These are phyloP conservation scores for Clavispora vitiphila DNA, from an alignment of 805 yeast species.

Conservation along the genomic window DNA sequence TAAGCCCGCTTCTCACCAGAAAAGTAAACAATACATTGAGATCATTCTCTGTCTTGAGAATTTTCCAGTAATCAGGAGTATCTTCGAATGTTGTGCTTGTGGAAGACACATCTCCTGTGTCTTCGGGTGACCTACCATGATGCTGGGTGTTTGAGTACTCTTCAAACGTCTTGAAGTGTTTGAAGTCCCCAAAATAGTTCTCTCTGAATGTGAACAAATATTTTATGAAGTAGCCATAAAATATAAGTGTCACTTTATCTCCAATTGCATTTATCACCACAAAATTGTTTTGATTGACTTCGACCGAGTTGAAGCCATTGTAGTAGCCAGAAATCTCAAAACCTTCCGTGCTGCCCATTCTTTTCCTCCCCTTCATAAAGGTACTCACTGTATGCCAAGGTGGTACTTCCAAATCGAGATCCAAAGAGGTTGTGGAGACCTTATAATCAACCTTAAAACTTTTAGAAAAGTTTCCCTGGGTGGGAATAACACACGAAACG, in stretches of 20 bases:
- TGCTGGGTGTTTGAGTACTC: constrained; percentile 49
- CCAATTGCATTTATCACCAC: constrained; percentile 62
- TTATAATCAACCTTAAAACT: constrained; percentile 48
- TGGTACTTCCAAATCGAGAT: constrained; percentile 69
- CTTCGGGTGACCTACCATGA: neutral
- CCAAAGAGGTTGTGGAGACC: constrained; percentile 53
- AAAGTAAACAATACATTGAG: constrained; percentile 72
- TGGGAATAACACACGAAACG: constrained; percentile 51
- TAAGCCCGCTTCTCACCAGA: constrained; percentile 62
- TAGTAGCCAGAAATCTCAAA: constrained; percentile 63
- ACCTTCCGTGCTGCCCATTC: constrained; percentile 63
- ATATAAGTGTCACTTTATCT: constrained; percentile 59
- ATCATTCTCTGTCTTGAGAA: constrained; percentile 59
- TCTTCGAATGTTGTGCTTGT: neutral
- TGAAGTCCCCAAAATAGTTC: constrained; percentile 84
- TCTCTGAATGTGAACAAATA: constrained; percentile 73
- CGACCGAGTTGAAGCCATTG: constrained; percentile 53
- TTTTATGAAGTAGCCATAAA: constrained; percentile 75
- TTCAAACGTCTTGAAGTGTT: constrained; percentile 80
- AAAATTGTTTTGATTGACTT: constrained; percentile 65
- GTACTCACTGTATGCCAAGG: constrained; percentile 86
- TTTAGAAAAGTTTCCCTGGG: constrained; percentile 47
- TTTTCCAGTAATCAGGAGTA: constrained; percentile 29
- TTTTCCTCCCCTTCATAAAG: constrained; percentile 53
- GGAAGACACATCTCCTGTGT: neutral